Conservation (phyloP, 75 land plant species). For the Gnetum montanum region DNA sequence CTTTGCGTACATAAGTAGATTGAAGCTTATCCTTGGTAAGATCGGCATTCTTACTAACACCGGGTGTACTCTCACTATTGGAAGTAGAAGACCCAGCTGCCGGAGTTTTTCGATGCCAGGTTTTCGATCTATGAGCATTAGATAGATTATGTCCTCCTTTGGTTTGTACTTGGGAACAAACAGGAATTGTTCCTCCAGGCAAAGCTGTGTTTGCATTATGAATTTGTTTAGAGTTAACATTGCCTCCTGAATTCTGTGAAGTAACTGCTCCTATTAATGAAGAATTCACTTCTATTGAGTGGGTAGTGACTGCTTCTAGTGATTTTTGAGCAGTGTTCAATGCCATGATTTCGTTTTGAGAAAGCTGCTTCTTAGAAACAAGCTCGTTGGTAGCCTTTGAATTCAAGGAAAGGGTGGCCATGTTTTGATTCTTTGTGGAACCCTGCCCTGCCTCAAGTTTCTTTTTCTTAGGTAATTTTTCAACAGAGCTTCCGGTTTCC, state of each 20-base stretch:
- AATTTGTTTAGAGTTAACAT: neutral
- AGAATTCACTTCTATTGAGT: too few relatives aligned
- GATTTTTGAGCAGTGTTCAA: neutral
- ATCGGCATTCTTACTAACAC: conserved; percentile 8
- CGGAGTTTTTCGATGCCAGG: conserved; percentile 36
- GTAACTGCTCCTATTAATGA: neutral
- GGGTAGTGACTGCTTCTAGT: neutral
- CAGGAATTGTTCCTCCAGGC: neutral
- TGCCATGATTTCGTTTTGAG: neutral
- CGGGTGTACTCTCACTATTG: conserved; percentile 11
- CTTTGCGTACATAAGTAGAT: conserved; percentile 64
- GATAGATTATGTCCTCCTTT: conserved; percentile 10
- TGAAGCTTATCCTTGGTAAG: conserved; percentile 8
- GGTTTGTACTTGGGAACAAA: neutral
- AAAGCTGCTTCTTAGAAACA: neutral
- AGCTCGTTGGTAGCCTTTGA: neutral
- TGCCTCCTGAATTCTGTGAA: neutral
- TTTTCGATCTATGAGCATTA: conserved; percentile 12
- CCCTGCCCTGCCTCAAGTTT: neutral
- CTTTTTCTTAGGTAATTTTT: neutral
- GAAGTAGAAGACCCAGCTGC: neutral
- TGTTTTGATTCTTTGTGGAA: neutral
- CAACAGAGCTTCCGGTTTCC: neutral
- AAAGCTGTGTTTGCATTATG: neutral
- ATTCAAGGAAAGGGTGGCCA: neutral